Conservation (phyloP, 2,329 filamentous ascomycete genomes). For the Graphiopsis chlorocephala region DNA sequence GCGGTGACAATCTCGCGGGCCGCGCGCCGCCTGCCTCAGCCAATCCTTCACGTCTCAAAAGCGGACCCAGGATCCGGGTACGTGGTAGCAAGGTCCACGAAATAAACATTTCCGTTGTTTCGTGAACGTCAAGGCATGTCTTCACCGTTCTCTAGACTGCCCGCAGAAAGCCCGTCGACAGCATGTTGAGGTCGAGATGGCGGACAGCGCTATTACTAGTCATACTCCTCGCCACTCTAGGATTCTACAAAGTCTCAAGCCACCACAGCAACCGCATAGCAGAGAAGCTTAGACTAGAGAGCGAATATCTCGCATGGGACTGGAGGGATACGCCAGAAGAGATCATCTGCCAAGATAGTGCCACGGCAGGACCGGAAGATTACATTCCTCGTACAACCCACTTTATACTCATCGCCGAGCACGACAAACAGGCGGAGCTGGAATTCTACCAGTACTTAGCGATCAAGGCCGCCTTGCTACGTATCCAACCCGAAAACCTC, state of each 20-base stretch:
- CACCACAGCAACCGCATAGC: not conserved
- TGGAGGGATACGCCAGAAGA: slow-evolving; percentile 3
- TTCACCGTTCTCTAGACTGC: not conserved
- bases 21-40: not conserved
- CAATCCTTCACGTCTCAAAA: not conserved
- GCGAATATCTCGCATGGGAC: slow-evolving; percentile 2
- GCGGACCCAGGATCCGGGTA: not conserved
- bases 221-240: not conserved
- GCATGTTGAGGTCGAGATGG: not conserved
- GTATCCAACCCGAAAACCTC: slow-evolving; percentile 14
- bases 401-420: slow-evolving; percentile 18
- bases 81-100: not conserved
- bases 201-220: not conserved
- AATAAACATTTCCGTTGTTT: not conserved
- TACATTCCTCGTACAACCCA: slow-evolving; percentile 17
- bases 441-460: slow-evolving; percentile 18
- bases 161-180: not conserved
- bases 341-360: not conserved
- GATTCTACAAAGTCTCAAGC: not conserved
- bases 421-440: slow-evolving; percentile 16
- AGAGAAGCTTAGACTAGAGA: not conserved
- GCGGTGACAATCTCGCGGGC: not conserved
- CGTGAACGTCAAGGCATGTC: not conserved
- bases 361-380: not conserved
- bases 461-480: slow-evolving; percentile 19